Evolutionary conservation across 805 yeast species (phyloP), one percentile per base, ranked within the genome.

Genomic region (Cyberlindnera euphorbiiphila): DNA sequence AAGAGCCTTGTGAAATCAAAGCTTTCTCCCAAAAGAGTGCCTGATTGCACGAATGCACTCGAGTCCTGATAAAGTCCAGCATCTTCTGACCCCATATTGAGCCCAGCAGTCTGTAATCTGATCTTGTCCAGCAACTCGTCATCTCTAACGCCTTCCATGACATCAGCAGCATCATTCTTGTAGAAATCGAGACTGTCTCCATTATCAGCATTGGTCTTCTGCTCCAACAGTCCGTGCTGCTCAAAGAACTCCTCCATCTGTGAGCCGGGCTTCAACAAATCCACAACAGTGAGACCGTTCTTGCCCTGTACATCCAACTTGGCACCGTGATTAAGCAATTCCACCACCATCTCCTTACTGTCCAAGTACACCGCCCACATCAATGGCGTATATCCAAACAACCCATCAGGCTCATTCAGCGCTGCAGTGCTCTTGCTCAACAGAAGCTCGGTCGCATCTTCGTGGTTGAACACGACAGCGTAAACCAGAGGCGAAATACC

Each of bases 351-450:
- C 10, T 70, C 68, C 41, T 72, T 58, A 37, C 76, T 74, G 37
- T 77, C 72, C 47, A 80, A 68, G 48, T 78, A 72, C 4, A 85
- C 76, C 1, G 94, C 89, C 95, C 95, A 86, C 93, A 85, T 85
- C 30, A 85, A 59, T 9, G 96, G 86, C 0, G 86, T 72, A 58
- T 76, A 78, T 3, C 73, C 68, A 17, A 73, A 55, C 16, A 74
- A 38, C 2, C 67, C 61, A 48, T 81, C 89, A 8, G 43, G 39
- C 25, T 31, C 42, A 23, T 44, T 41, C n/a, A 44, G 13, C 2
- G 34, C 31, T 11, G 34, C 36, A 3, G 39, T 33, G 31, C 45
- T 36, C 29, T 41, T 41, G 32, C 39, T 39, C 25, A 44, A 21
- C 5, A 44, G 13, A 12, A 44, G 24, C 29, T 79, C 81, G 2